These are phyloP conservation scores for Mycena crocata DNA, from an alignment of 768 basidiomycete species.

Conservation along the genomic window DNA sequence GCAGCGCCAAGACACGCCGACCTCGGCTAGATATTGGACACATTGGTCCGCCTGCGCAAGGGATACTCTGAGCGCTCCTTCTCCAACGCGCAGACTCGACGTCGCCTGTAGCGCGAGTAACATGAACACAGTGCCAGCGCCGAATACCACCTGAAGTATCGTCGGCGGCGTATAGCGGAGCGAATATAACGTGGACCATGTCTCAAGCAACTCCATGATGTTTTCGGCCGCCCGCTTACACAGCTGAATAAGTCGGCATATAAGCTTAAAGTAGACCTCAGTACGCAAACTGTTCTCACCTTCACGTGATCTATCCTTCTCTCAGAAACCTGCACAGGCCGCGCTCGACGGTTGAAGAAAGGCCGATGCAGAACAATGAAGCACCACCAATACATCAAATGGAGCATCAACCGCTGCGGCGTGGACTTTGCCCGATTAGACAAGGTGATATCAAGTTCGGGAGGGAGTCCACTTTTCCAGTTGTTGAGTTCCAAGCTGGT, in stretches of 20 bases:
- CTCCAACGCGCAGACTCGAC: slow-evolving; percentile 22
- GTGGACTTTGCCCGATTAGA: slow-evolving; percentile 38
- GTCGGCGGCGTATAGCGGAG: slow-evolving; percentile 50
- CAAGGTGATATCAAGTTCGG: slow-evolving; percentile 45
- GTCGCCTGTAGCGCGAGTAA: slow-evolving; percentile 48
- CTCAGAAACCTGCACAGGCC: slow-evolving; percentile 5
- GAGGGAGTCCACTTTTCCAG: slow-evolving; percentile 40
- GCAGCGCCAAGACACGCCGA: slow-evolving; percentile 9
- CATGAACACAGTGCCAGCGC: slow-evolving; percentile 53
- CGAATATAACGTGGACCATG: slow-evolving; percentile 48
- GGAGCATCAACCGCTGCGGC: slow-evolving; percentile 47
- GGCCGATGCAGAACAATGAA: slow-evolving; percentile 54
- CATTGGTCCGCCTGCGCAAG: slow-evolving; percentile 25
- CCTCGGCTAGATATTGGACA: slow-evolving; percentile 16
- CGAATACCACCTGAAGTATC: slow-evolving; percentile 50
- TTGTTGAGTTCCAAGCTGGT: slow-evolving; percentile 31
- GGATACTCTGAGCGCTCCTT: slow-evolving; percentile 22
- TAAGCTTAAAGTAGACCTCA: not conserved
- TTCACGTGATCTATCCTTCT: slow-evolving; percentile 31
- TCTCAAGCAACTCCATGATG: slow-evolving; percentile 45
- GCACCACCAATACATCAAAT: slow-evolving; percentile 49
- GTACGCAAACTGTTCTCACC: not conserved
- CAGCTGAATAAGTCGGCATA: slow-evolving; percentile 33
- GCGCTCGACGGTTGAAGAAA: slow-evolving; percentile 27
- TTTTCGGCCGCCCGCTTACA: slow-evolving; percentile 50